A percentile compares a stretch with the other conserved stretches of the same genome.
phyloP scores from a whole-genome alignment of 1,284 basidiomycete species.

The Singerocomus inundabilis region DNA sequence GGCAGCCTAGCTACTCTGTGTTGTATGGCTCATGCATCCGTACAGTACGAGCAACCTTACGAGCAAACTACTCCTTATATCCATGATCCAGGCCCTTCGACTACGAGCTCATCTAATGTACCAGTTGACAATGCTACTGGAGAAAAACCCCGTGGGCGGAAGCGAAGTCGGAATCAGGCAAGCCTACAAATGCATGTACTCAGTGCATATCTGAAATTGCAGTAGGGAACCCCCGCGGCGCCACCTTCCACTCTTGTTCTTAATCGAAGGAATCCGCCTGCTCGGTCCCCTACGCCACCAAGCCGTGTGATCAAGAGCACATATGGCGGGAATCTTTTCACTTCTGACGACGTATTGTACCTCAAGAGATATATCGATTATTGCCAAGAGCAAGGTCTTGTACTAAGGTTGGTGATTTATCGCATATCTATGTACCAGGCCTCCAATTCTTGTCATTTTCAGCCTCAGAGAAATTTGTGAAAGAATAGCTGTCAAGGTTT shows the following conservation, averaged over 20 bases:
- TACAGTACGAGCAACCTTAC: conserved; percentile 44
- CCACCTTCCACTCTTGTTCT: conserved; percentile 62
- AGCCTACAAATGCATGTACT: conserved; percentile 7
- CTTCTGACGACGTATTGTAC: conserved; percentile 73
- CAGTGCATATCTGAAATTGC: conserved; percentile 9
- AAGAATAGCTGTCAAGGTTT: conserved; percentile 73
- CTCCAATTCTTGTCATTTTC: conserved; percentile 2
- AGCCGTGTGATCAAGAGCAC: conserved; percentile 80
- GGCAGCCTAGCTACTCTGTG: neutral
- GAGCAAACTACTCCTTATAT: conserved; percentile 47
- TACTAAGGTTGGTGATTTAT: conserved; percentile 54
- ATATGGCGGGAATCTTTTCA: conserved; percentile 81
- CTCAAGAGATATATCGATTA: conserved; percentile 83
- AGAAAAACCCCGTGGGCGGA: conserved; percentile 56
- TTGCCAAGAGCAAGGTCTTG: conserved; percentile 77
- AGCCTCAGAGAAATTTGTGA: conserved; percentile 82
- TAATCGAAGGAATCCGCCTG: conserved; percentile 59
- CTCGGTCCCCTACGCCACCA: conserved; percentile 78
- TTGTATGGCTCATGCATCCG: conserved; percentile 4
- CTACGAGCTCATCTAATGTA: conserved; percentile 30
- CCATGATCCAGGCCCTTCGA: conserved; percentile 47
- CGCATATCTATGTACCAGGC: neutral
- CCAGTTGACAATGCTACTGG: conserved; percentile 22
- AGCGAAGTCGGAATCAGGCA: conserved; percentile 59
- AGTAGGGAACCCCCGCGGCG: conserved; percentile 55